Conservation (phyloP, 2,329 filamentous ascomycete genomes). For the Apiospora saccharicola region DNA sequence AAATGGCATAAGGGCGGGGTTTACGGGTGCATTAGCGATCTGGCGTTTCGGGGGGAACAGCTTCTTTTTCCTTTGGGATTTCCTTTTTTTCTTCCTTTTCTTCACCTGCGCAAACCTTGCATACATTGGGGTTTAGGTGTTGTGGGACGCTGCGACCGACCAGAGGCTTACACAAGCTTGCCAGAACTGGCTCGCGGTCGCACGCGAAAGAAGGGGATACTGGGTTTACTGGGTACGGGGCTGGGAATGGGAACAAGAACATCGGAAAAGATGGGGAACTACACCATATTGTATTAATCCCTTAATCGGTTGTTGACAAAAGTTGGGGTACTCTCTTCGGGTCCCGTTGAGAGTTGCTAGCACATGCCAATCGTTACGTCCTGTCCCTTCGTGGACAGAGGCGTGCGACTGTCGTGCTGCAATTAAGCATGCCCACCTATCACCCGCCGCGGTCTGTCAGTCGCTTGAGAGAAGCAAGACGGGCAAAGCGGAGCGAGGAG, state of each 20-base stretch:
- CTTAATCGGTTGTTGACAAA: constrained; percentile 4
- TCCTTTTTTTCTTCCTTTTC: not conserved
- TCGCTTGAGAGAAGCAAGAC: not conserved
- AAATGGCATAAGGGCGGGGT: constrained; percentile 10
- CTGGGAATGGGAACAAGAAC: not conserved
- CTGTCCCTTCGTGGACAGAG: not conserved
- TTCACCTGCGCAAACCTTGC: not conserved
- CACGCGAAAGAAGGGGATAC: not conserved
- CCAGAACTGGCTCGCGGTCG: not conserved
- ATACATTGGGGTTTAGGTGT: constrained; percentile 1
- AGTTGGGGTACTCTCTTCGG: constrained; percentile 3
- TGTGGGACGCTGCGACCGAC: not conserved
- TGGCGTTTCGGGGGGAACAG: constrained; percentile 7
- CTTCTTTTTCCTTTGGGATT: not conserved
- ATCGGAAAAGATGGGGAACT: not conserved
- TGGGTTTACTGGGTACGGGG: not conserved
- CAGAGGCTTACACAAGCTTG: not conserved
- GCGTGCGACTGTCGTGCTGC: not conserved
- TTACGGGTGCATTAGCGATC: constrained; percentile 13
- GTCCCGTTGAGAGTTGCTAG: not conserved
- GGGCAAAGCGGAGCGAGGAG: not conserved
- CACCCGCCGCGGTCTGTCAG: not conserved
- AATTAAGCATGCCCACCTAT: constrained; percentile 10
- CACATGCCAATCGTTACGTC: not conserved
- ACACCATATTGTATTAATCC: constrained; percentile 13